Evolutionary conservation across 139 green algal species (phyloP).

Genomic region (Volvox reticuliferus): DNA sequence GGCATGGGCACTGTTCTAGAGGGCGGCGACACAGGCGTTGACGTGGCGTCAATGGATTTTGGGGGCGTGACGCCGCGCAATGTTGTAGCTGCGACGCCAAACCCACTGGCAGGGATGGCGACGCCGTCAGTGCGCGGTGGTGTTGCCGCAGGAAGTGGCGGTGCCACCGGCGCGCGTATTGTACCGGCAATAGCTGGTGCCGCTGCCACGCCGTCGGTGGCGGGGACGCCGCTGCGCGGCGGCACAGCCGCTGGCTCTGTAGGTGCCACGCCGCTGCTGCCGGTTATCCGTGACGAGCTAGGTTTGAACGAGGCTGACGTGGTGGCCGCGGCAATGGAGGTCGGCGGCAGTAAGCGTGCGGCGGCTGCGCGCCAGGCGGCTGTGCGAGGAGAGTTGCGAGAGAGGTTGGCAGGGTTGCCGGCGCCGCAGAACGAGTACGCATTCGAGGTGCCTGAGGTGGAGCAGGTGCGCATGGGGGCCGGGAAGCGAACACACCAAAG

Average conservation of each 20-base stretch:
- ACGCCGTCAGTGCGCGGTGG: constrained; percentile 63
- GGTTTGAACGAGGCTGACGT: constrained; percentile 86
- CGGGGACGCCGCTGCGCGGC: constrained; percentile 54
- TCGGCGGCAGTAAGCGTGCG: constrained; percentile 34
- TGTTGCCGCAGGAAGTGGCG: constrained; percentile 28
- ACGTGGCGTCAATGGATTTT: constrained; percentile 75
- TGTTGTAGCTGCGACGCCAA: constrained; percentile 69
- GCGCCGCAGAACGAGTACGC: constrained; percentile 93
- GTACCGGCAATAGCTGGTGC: constrained; percentile 53
- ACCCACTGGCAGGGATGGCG: constrained; percentile 70
- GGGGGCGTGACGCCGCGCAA: constrained; percentile 77
- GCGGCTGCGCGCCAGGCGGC: constrained; percentile 31
- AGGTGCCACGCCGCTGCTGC: constrained; percentile 64
- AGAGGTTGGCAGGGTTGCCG: constrained; percentile 83
- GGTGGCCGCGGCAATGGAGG: constrained; percentile 32
- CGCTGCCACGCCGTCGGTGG: constrained; percentile 52
- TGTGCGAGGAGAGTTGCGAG: constrained; percentile 70
- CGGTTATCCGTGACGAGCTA: constrained; percentile 84
- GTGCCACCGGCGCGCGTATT: constrained; percentile 23
- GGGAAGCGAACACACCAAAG: background rate
- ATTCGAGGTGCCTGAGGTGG: constrained; percentile 79
- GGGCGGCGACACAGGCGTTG: constrained; percentile 86
- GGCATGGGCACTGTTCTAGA: constrained; percentile 90
- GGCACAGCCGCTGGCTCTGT: background rate
- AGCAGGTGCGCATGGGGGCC: constrained; percentile 31